Percentiles rank a stretch among this genome's conserved stretches.
Evolutionary conservation across 768 basidiomycete genomes (phyloP).

Genomic region (Artomyces pyxidatus): DNA sequence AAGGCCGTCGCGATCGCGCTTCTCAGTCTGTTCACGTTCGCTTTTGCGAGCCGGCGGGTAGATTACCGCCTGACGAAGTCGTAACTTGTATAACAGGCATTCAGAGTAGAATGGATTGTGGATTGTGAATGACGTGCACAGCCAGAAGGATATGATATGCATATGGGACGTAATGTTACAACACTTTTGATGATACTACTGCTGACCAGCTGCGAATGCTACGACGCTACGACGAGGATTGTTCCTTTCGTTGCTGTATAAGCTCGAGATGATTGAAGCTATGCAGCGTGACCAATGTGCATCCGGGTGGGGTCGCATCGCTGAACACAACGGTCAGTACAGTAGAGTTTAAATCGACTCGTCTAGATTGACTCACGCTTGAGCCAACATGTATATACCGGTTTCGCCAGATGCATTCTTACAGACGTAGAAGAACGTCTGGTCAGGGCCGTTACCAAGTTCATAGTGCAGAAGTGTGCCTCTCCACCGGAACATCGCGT

Average conservation of each 20-base stretch:
- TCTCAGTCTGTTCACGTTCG: constrained; percentile 52
- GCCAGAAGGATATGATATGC: too few species aligned
- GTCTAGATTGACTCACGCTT: constrained; percentile 35
- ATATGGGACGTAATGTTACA: too few species aligned
- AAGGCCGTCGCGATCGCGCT: constrained; percentile 67
- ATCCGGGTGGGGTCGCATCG: constrained; percentile 30
- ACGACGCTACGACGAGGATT: too few species aligned
- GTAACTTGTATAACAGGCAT: constrained; percentile 12
- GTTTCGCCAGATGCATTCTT: constrained; percentile 25
- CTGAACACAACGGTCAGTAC: too few species aligned
- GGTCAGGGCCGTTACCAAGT: constrained; percentile 38
- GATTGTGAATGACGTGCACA: too few species aligned
- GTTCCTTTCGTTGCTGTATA: constrained; percentile 12
- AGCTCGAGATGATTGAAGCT: constrained; percentile 27
- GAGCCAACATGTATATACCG: constrained; percentile 43
- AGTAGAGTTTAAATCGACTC: too few species aligned
- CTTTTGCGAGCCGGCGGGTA: constrained; percentile 39
- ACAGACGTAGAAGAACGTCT: constrained; percentile 38
- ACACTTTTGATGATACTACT: too few species aligned
- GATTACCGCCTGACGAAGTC: constrained; percentile 42
- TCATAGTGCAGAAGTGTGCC: constrained; percentile 46
- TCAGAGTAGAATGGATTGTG: too few species aligned
- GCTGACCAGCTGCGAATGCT: too few species aligned
- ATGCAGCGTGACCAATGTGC: constrained; percentile 35
- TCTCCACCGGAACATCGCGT: constrained; percentile 46